Evolutionary conservation across 2,329 filamentous ascomycete genomes (phyloP), one percentile per base, ranked within the genome.

Genomic region (Aspergillus ibericus): DNA sequence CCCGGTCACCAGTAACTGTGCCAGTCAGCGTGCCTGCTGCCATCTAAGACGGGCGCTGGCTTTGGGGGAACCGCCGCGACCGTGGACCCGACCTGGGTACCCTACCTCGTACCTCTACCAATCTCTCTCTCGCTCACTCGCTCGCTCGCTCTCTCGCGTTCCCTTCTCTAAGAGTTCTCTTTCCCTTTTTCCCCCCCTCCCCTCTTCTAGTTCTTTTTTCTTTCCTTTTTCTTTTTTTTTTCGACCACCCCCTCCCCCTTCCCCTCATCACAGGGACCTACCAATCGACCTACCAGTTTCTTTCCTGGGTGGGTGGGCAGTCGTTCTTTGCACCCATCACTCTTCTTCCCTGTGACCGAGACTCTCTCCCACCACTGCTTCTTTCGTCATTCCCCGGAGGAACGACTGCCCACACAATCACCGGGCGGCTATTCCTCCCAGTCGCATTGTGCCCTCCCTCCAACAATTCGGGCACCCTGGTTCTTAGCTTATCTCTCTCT

Each of bases 331-430:
- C 67, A 60, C 57, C 58, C 60, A 47, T 48, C 54, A 47, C 58
- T 51, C 60, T 59, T 47, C 56, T 60, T 59, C 62, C 59, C 56
- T 27, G 47, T 52, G 56, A 49, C 58, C 57, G 49, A 55, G 54
- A 59, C 42, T 18, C 46, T 38, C 36, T 42, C 44, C 54, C 49
- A 22, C 40, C 56, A 29, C 50, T 50, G 56, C 58, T 63, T 53
- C 58, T 59, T 64, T 65, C 58, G 65, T 72, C 70, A 69, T 75
- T 75, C 74, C 74, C 74, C 66, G 75, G 75, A 66, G 75, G 74
- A 77, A 75, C 73, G 68, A 71, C 71, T 69, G 70, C 70, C 68
- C 70, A 66, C 66, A 65, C 62, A 55, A 60, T 56, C 58, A 50
- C 48, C 60, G 60, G 59, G 63, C 65, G 63, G 64, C 60, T 63